Conservation (phyloP, 495 filamentous ascomycete species). For the Aspergillus mulundensis region DNA sequence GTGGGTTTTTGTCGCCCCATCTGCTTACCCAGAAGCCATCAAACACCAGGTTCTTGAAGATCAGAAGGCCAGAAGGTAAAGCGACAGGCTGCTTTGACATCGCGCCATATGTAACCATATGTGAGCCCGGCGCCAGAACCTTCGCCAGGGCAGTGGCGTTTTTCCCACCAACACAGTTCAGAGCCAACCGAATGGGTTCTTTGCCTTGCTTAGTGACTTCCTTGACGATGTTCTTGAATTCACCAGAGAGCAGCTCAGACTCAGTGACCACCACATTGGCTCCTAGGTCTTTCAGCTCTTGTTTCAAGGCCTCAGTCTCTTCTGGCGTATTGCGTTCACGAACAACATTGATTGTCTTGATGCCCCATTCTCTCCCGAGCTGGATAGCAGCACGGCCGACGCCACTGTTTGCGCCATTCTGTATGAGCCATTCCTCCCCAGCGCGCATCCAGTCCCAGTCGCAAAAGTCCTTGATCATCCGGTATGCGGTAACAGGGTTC, state of each 20-base stretch:
- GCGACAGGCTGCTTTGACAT: slow-evolving; percentile 84
- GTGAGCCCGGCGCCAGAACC: slow-evolving; percentile 57
- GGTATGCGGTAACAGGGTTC: slow-evolving; percentile 89
- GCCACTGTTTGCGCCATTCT: slow-evolving; percentile 93
- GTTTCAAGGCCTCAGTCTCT: slow-evolving; percentile 62
- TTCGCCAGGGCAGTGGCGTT: slow-evolving; percentile 69
- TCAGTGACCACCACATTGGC: slow-evolving; percentile 84
- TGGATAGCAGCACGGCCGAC: slow-evolving; percentile 89
- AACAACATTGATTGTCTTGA: slow-evolving; percentile 82
- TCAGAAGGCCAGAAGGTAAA: slow-evolving; percentile 73
- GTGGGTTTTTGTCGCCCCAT: slow-evolving; percentile 76
- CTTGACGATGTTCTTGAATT: slow-evolving; percentile 59
- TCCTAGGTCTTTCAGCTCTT: slow-evolving; percentile 64
- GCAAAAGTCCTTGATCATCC: slow-evolving; percentile 85
- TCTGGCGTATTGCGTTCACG: slow-evolving; percentile 58
- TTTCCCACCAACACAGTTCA: slow-evolving; percentile 96
- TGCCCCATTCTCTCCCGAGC: slow-evolving; percentile 74
- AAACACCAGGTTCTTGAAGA: slow-evolving; percentile 85
- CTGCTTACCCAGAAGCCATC: slow-evolving; percentile 91
- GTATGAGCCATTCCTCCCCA: slow-evolving; percentile 76
- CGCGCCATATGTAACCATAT: slow-evolving; percentile 90
- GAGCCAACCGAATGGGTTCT: slow-evolving; percentile 65
- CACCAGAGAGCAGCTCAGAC: slow-evolving; percentile 61
- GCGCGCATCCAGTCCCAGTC: slow-evolving; percentile 48
- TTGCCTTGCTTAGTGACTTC: slow-evolving; percentile 65